Evolutionary conservation across 495 filamentous ascomycete species (phyloP).

Genomic region (Apodospora peruviana): DNA sequence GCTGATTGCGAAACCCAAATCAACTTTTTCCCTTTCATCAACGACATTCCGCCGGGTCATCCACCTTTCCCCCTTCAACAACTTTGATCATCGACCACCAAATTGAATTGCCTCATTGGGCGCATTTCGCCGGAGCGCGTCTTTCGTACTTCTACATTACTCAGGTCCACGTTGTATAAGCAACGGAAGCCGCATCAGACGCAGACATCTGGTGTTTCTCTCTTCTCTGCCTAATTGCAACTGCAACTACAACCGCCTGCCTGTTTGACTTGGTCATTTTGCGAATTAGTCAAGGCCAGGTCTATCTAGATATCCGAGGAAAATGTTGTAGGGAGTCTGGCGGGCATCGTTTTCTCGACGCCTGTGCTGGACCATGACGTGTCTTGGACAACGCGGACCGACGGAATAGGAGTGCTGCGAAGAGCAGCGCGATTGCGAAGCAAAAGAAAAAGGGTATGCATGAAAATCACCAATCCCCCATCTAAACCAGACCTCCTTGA

Average conservation of each 20-base stretch:
- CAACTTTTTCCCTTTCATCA: constrained; percentile 28
- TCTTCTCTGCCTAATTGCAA: constrained; percentile 11
- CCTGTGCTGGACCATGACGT: constrained; percentile 20
- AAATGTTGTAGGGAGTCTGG: constrained; percentile 21
- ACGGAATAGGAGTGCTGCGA: constrained; percentile 10
- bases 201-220: constrained; percentile 6
- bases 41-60: constrained; percentile 6
- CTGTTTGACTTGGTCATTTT: constrained; percentile 19
- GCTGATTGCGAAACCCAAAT: constrained; percentile 43
- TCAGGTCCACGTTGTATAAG: constrained; percentile 14
- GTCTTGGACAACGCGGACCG: constrained; percentile 15
- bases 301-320: constrained; percentile 17
- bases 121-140: constrained; percentile 1
- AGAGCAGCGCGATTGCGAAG: constrained; percentile 5
- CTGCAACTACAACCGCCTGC: constrained; percentile 12
- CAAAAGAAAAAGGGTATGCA: constrained; percentile 25
- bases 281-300: constrained; percentile 8
- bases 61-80: constrained; percentile 9
- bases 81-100: constrained; percentile 3
- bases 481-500: constrained; percentile 5
- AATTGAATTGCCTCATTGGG: constrained; percentile 6
- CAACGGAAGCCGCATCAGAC: constrained; percentile 1
- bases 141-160: background rate
- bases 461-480: constrained; percentile 18
- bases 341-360: constrained; percentile 14